Base-by-base conservation (phyloP, 164 flowering plant genomes). In the Protea cynaroides region DNA sequence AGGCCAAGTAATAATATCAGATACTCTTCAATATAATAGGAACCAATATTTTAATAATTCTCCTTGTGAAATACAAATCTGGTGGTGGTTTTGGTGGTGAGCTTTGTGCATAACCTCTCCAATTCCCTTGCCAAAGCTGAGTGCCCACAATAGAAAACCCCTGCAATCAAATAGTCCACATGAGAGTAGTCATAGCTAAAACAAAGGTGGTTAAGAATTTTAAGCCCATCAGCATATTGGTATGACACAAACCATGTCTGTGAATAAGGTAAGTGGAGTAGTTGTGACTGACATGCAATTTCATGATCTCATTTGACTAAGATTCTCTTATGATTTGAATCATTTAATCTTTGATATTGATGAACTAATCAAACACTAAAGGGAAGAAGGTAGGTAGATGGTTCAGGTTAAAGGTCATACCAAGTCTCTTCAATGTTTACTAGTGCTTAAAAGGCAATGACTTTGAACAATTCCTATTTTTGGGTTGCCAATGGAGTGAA, bases 41-140 rank as follows among this genome's bases (percentile, higher is more conserved):
- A 52, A 44, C 3, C 38, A 7, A 19, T 57, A 19, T 57, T 5
- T 29, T 66, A 83, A 63, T 69, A 79, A 59, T 76, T 71, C 66
- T 83, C 87, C 58, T 81, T 83, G 78, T 83, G 87, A 57, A 83
- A 83, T 17, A 81, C 79, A 71, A 83, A 83, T 80, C 87, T 78
- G 1, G 84, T 83, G 15, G 80, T 55, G 55, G 79, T 83, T 72
- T 69, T 74, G 74, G 75, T 72, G 52, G 82, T 78, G 68, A 78
- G 61, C 57, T 76, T 70, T 70, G 74, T 74, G 75, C 84, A 78
- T 57, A 81, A 25, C 19, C 63, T 71, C 71, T 79, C 68, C 77
- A 83, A 75, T 58, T 83, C 84, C 37, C 67, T 74, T 59, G 79
- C 84, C 63, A 81, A 56, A 49, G 43, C 64, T 56, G 67, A 70